These are phyloP conservation scores for Choanephora cucurbitarum DNA, from an alignment of 371 early-diverging fungal species.

Conservation along the genomic window DNA sequence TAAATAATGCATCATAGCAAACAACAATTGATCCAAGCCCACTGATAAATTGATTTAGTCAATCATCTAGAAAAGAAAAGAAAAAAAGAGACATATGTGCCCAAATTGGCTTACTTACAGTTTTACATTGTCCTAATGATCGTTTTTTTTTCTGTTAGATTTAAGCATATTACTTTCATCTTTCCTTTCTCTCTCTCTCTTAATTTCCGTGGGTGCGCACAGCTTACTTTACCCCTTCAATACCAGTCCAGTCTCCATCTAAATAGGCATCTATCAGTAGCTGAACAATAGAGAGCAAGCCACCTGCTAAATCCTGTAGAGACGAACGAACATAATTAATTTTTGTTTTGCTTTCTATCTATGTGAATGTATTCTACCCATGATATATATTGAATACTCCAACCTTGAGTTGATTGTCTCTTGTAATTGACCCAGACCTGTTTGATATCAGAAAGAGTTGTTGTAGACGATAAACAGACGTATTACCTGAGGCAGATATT, in stretches of 20 bases:
- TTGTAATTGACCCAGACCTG: conserved; percentile 69
- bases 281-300: conserved; percentile 73
- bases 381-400: conserved; percentile 83
- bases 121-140: conserved; percentile 37
- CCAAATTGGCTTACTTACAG: conserved; percentile 39
- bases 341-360: not conserved
- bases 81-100: no score
- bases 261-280: conserved; percentile 70
- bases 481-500: conserved; percentile 81
- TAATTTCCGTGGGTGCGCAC: no score
- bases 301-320: conserved; percentile 76
- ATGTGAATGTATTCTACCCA: conserved; percentile 34
- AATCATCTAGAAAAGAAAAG: no score
- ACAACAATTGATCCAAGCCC: conserved; percentile 74
- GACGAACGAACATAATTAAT: conserved; percentile 7
- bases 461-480: no score
- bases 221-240: conserved; percentile 55
- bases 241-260: conserved; percentile 61
- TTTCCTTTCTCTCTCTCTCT: not conserved
- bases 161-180: not conserved
- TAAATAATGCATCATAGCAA: conserved; percentile 72
- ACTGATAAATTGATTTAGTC: conserved; percentile 11
- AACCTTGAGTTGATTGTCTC: conserved; percentile 81
- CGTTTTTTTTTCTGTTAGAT: no score
- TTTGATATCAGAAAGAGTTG: not conserved